Evolutionary conservation across 140 eudicot genomes (phyloP).

Genomic region (Cichorium intybus): DNA sequence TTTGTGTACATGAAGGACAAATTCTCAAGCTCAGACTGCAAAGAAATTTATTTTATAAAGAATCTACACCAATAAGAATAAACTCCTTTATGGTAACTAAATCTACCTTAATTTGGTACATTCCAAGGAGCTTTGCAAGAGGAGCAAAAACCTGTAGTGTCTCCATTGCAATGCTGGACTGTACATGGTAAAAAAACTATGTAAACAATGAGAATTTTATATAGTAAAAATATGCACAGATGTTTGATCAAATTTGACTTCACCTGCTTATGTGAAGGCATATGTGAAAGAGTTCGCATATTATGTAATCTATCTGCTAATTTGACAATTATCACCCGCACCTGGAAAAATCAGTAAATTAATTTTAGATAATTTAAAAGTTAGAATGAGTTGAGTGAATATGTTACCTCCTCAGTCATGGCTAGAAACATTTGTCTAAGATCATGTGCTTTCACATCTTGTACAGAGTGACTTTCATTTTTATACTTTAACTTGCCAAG

Average conservation of each 20-base stretch:
- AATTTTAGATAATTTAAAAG: constrained; percentile 7
- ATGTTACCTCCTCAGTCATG: constrained; percentile 88
- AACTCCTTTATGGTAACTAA: neutral
- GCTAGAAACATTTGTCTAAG: constrained; percentile 95
- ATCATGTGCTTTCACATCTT: constrained; percentile 94
- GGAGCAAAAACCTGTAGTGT: constrained; percentile 99
- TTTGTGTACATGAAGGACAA: constrained; percentile 97
- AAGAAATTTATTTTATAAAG: neutral
- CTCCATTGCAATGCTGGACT: constrained; percentile 95
- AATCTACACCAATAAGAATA: neutral
- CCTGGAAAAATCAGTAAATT: constrained; percentile 47
- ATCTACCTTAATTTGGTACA: constrained; percentile 91
- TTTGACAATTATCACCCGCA: constrained; percentile 95
- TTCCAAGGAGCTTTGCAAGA: constrained; percentile 87
- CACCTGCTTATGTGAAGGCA: constrained; percentile 99
- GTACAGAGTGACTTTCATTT: constrained; percentile 70
- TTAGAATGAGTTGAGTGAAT: constrained; percentile 14
- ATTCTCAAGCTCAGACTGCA: constrained; percentile 98
- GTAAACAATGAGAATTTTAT: constrained; percentile 10
- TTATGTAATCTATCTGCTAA: constrained; percentile 98
- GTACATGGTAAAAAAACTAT: constrained; percentile 26
- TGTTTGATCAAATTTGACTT: constrained; percentile 3
- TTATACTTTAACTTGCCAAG: constrained; percentile 89
- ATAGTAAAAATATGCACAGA: neutral
- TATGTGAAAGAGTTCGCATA: constrained; percentile 96